Conservation (phyloP, 1,139 yeast genomes). For the Suhomyces panamericanus region DNA sequence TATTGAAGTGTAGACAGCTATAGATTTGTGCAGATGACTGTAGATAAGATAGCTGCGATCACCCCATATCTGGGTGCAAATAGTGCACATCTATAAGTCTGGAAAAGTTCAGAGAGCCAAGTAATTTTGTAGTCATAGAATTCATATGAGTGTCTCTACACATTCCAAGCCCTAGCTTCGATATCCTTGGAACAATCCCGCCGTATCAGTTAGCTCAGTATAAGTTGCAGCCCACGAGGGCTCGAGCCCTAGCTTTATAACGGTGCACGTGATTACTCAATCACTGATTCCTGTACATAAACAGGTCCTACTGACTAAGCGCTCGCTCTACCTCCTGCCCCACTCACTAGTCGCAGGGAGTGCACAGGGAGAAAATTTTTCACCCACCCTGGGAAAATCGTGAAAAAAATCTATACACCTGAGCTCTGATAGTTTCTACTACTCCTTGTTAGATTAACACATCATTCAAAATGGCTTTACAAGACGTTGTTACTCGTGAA, state of each 20-base stretch:
- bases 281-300: slow-evolving; percentile 4
- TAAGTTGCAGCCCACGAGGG: slow-evolving; percentile 8
- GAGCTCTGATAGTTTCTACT: slow-evolving; percentile 12
- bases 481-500: slow-evolving; percentile 99
- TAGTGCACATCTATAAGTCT: no score
- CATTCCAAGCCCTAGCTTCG: no score
- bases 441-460: slow-evolving; percentile 15
- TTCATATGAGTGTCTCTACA: no score
- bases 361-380: slow-evolving; percentile 15
- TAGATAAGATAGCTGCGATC: not conserved
- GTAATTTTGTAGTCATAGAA: no score
- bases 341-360: slow-evolving; percentile 10
- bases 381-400: slow-evolving; percentile 10
- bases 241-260: slow-evolving; percentile 7
- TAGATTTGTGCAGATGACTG: no score
- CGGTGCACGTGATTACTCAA: slow-evolving; percentile 2
- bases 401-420: slow-evolving; percentile 12
- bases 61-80: not conserved
- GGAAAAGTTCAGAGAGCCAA: no score
- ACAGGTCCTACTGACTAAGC: slow-evolving; percentile 1
- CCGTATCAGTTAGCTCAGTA: not conserved
- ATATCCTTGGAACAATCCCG: no score
- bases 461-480: slow-evolving; percentile 75
- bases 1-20: no score
- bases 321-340: not conserved